Percentiles rank a stretch among this genome's conserved stretches.
phyloP scores from a whole-genome alignment of 495 filamentous ascomycete species.

The Penicillium cinerascens region DNA sequence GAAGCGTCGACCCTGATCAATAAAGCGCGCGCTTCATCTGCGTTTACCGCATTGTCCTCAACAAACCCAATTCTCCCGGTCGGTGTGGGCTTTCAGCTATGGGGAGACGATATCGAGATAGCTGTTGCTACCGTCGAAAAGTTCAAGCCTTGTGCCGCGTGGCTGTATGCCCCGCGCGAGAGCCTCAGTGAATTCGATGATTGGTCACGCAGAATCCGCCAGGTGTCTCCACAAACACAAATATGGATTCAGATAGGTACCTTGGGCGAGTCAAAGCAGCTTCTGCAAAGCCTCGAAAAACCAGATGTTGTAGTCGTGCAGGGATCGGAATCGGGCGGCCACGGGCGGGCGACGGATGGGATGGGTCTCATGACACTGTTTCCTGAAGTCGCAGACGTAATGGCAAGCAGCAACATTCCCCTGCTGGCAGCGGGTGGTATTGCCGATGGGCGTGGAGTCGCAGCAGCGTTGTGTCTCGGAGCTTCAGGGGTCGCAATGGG shows the following conservation, averaged over 20 bases:
- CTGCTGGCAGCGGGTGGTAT: slow-evolving; percentile 73
- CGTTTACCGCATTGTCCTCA: slow-evolving; percentile 12
- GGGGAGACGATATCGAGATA: slow-evolving; percentile 46
- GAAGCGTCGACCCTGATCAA: slow-evolving; percentile 27
- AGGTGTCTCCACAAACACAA: slow-evolving; percentile 42
- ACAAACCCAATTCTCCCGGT: slow-evolving; percentile 45
- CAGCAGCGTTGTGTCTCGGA: slow-evolving; percentile 62
- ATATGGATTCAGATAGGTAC: slow-evolving; percentile 70
- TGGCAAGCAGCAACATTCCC: slow-evolving; percentile 47
- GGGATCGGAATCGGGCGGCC: slow-evolving; percentile 71
- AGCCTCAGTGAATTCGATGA: slow-evolving; percentile 44
- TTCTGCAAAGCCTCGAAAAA: slow-evolving; percentile 26
- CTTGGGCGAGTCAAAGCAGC: slow-evolving; percentile 50
- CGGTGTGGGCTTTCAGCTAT: slow-evolving; percentile 61
- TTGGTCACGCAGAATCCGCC: slow-evolving; percentile 54
- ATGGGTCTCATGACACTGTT: slow-evolving; percentile 57
- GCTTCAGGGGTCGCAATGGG: slow-evolving; percentile 67
- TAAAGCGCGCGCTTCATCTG: slow-evolving; percentile 3
- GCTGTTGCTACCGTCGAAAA: slow-evolving; percentile 41
- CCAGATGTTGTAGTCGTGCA: slow-evolving; percentile 73
- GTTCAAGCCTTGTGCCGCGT: slow-evolving; percentile 60
- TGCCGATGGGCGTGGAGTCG: slow-evolving; percentile 60
- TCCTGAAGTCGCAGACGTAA: slow-evolving; percentile 55
- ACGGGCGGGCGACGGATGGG: slow-evolving; percentile 56
- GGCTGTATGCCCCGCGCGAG: slow-evolving; percentile 63